Evolutionary conservation across 352 stramenopile species (phyloP), one percentile per base, ranked within the genome.

Genomic region (Elongisporangium prolatum): DNA sequence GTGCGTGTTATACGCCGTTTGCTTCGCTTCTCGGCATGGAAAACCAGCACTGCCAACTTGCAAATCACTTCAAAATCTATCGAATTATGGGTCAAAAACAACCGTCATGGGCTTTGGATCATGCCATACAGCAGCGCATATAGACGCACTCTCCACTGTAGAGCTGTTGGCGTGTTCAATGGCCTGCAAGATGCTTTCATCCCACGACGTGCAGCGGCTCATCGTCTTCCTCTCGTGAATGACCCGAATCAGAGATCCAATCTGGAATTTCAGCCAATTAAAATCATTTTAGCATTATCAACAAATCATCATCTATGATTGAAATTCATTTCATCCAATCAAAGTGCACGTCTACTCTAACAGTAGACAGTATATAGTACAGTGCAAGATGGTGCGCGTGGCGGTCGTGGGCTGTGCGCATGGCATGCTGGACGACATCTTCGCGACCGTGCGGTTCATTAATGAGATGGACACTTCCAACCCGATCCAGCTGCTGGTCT

Each of bases 341-440:
- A 21, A 10, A 25, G 25, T 34, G 25, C 25, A 8, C 25, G 8
- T 34, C n/a, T n/a, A n/a, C n/a, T n/a, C n/a, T 34, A 34, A 34
- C 24, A 34, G 4, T 34, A 34, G 28, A 40, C n/a, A n/a, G n/a
- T n/a, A n/a, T n/a, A n/a, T n/a, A n/a, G n/a, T n/a, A n/a, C n/a
- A n/a, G n/a, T n/a, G 13, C 25, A 50, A 17, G 38, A 77, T 79
- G 71, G 73, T 95, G 57, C 82, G 81, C 47, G 80, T 98, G 10
- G 95, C 95, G 28, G 84, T 99, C 38, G 96, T 99, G 64, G 98
- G 97, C 48, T 99, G 98, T 71, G 96, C 91, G 60, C 98, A 99
- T 74, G 98, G 98, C 34, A 88, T 98, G 72, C 84, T 99, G 28
- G 96, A 99, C 67, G 84, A 89, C 40, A 99, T 99, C 68, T 99